Evolutionary conservation across 2,329 filamentous ascomycete genomes (phyloP), one percentile per base, ranked within the genome.

Genomic region (Calonectria henricotiae): DNA sequence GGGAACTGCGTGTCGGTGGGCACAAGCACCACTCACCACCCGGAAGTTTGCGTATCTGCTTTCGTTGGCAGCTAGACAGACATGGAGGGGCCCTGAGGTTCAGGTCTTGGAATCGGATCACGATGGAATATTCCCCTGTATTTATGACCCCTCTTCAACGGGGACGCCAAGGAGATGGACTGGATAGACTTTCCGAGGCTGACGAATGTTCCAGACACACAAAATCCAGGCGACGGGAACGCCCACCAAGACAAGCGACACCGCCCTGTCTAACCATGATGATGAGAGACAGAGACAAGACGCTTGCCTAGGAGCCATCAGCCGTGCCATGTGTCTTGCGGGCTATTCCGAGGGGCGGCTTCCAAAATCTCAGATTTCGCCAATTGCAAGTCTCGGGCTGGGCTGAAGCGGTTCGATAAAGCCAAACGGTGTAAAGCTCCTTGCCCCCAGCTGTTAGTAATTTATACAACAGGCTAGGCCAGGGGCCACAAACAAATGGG

Each of bases 21-120:
- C 32, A 49, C 37, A 13, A 27, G 51, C 25, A n/a, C 51, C n/a
- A 7, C 27, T 30, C 27, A 30, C 4, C 27, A 30, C 27, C 27
- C 7, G 27, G 27, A 37, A 8, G 51, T 32, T 39, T 58, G 51
- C 51, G 51, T 58, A 58, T 58, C 51, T 27, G 51, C 51, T 32
- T 32, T 58, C 51, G 51, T 58, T 11, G 51, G 35, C 23, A 23
- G 23, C 35, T 39, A 23, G 51, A 32, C 51, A 23, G 51, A 32
- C 51, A 58, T 58, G 35, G 51, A 58, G 51, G 51, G 51, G 51
- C 51, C 35, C 51, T 58, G 51, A 58, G 39, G 51, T n/a, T 12
- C 32, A 58, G 13, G 51, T 39, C 51, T 58, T 58, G 51, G 51
- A 39, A 58, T 58, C 51, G 51, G 20, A 39, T 58, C 51, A 58